Conservation (phyloP, 2,329 filamentous ascomycete genomes). For the Diaporthe nobilis region DNA sequence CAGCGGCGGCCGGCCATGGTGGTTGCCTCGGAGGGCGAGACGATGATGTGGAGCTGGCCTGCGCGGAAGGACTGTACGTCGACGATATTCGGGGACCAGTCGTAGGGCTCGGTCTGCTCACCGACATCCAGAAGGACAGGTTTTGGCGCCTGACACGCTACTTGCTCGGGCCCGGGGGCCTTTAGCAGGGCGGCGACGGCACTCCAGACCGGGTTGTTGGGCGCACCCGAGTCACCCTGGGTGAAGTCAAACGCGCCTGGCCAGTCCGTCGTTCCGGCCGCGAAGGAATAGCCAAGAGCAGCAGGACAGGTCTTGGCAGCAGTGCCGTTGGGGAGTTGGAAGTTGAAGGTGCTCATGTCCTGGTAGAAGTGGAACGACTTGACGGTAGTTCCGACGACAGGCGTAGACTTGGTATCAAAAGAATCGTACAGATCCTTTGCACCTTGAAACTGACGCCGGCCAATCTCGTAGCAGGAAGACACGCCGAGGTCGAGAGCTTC, state of each 20-base stretch:
- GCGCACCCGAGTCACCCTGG: conserved; percentile 80
- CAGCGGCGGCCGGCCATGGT: conserved; percentile 93
- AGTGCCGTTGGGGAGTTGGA: conserved; percentile 80
- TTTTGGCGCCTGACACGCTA: conserved; percentile 83
- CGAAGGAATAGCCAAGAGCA: conserved; percentile 90
- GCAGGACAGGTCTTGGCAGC: conserved; percentile 83
- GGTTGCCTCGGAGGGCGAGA: conserved; percentile 89
- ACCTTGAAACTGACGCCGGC: conserved; percentile 74
- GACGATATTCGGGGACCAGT: conserved; percentile 90
- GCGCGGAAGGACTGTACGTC: conserved; percentile 88
- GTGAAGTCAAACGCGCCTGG: conserved; percentile 92
- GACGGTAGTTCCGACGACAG: conserved; percentile 75
- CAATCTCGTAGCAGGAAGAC: conserved; percentile 83
- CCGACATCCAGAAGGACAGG: conserved; percentile 90
- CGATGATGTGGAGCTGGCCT: conserved; percentile 86
- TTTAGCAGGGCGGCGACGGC: conserved; percentile 80
- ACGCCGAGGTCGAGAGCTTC: conserved; percentile 77
- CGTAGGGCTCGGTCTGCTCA: conserved; percentile 80
- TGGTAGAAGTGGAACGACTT: conserved; percentile 86
- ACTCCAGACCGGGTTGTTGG: conserved; percentile 84
- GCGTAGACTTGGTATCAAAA: conserved; percentile 60
- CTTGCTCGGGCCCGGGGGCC: conserved; percentile 77
- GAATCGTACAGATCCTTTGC: conserved; percentile 67
- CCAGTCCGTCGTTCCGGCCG: conserved; percentile 89
- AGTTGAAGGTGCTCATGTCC: conserved; percentile 81